phyloP scores from a whole-genome alignment of 2,329 filamentous ascomycete species.

The Verticillium zaregamsianum region DNA sequence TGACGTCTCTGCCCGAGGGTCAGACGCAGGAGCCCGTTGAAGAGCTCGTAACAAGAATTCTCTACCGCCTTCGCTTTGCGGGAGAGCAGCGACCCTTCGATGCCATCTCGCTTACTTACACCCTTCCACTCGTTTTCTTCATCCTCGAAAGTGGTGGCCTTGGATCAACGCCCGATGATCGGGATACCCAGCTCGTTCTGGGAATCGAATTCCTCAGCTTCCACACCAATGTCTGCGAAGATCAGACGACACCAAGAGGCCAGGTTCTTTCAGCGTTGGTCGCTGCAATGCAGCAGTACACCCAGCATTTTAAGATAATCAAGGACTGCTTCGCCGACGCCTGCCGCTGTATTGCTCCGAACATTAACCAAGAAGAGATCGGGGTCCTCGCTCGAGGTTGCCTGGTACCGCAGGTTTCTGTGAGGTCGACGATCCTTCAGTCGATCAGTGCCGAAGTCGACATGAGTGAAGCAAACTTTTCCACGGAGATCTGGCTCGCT shows the following conservation, averaged over 20 bases:
- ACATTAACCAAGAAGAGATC: constrained; percentile 71
- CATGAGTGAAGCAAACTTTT: constrained; percentile 80
- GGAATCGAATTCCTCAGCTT: constrained; percentile 85
- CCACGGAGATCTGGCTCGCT: constrained; percentile 88
- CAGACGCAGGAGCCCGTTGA: constrained; percentile 78
- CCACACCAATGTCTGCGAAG: constrained; percentile 76
- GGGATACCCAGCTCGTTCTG: constrained; percentile 84
- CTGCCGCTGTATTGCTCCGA: constrained; percentile 78
- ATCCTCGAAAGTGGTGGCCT: constrained; percentile 78
- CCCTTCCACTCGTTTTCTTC: constrained; percentile 75
- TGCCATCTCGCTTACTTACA: constrained; percentile 79
- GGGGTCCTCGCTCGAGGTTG: constrained; percentile 70
- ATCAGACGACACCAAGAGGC: constrained; percentile 70
- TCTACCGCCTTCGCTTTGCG: constrained; percentile 86
- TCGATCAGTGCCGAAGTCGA: constrained; percentile 90
- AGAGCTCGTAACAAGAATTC: constrained; percentile 76
- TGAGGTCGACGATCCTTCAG: constrained; percentile 81
- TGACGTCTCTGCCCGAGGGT: constrained; percentile 66
- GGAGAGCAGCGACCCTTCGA: constrained; percentile 95
- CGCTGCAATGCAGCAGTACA: constrained; percentile 79
- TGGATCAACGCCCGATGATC: constrained; percentile 67
- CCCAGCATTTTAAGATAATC: constrained; percentile 90
- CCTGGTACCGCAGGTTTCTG: constrained; percentile 73
- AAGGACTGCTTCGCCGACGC: constrained; percentile 90
- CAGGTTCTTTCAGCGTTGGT: constrained; percentile 71